Base-by-base conservation (phyloP, 345 rosid genomes). In the Triadica sebifera region DNA sequence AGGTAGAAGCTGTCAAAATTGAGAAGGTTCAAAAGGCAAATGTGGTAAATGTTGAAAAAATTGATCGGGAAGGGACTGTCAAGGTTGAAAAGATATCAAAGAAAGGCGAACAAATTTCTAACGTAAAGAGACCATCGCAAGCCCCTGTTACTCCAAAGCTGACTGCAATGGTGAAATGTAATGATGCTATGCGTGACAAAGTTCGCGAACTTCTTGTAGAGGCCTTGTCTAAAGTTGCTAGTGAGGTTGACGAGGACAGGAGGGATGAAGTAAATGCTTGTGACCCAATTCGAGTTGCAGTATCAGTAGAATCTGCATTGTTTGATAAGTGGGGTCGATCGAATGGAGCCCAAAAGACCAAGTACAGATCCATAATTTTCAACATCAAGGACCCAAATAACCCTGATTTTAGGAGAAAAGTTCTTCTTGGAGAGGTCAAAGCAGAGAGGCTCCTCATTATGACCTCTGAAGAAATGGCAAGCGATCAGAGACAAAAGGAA, bases 301-400 rank as follows among this genome's bases (percentile, higher is more conserved):
- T 95, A 50, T 77, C 91, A 8, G 93, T 95, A 51, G 99, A 95
- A 76, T 91, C 99, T 13, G 75, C 67, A 2, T 87, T 93, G 97
- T 91, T 84, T 84, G 98, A 93, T 67, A 93, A 87, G 79, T 4
- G 93, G 84, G 98, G 98, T 51, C 84, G 84, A 38, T 90, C 96
- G 13, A 91, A 86, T 77, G 98, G 99, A 22, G 61, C 84, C n/a
- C 97, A 96, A 74, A 96, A 93, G 84, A 67, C 82, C 38, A 96
- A 93, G 86, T 93, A 96, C 84, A 84, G 99, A 74, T 96, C 99
- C 58, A 86, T 95, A 68, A 87, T 93, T 91, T 95, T 93, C 92
- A 95, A 93, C 86, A 69, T 95, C 57, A 93, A 87, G 86, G 99
- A 96, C 34, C 72, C 80, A 50, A 93, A 93, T 56, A 96, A 93